Evolutionary conservation across 2,329 filamentous ascomycete species (phyloP).

Genomic region (Aspergillus sp.): DNA sequence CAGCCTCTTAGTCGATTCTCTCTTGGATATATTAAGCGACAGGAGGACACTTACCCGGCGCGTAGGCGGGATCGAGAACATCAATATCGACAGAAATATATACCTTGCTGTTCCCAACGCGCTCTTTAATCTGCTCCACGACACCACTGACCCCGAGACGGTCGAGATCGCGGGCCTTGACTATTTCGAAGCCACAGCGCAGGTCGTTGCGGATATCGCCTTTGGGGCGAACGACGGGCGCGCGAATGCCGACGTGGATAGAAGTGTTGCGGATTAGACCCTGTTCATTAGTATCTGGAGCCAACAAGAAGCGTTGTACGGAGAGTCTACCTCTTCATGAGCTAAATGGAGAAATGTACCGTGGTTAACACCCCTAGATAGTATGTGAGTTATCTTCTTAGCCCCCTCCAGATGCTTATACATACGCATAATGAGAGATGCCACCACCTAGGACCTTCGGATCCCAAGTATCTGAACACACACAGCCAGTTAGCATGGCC

Average conservation of each 20-base stretch:
- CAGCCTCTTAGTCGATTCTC: background rate
- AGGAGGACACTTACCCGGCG: constrained; percentile 38
- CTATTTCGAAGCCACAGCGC: constrained; percentile 53
- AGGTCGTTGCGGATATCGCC: constrained; percentile 52
- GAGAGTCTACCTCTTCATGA: constrained; percentile 47
- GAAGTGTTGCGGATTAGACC: constrained; percentile 54
- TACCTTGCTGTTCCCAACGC: constrained; percentile 48
- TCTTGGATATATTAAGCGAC: background rate
- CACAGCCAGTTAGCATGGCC: background rate
- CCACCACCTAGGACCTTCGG: constrained; percentile 44
- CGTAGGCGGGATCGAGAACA: constrained; percentile 55
- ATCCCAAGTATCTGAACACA: constrained; percentile 52
- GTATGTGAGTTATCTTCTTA: background rate
- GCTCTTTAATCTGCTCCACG: constrained; percentile 46
- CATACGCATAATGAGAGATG: constrained; percentile 33
- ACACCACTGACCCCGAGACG: constrained; percentile 47
- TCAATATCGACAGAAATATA: constrained; percentile 59
- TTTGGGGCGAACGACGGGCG: constrained; percentile 49
- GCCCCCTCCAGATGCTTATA: background rate
- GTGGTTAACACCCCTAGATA: constrained; percentile 50
- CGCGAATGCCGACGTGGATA: constrained; percentile 56
- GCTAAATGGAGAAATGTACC: constrained; percentile 57
- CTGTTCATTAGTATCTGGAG: constrained; percentile 5
- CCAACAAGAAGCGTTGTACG: too few species aligned
- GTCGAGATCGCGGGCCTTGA: constrained; percentile 54